phyloP scores from a whole-genome alignment of 495 filamentous ascomycete species.

The Aspergillus egyptiacus region DNA sequence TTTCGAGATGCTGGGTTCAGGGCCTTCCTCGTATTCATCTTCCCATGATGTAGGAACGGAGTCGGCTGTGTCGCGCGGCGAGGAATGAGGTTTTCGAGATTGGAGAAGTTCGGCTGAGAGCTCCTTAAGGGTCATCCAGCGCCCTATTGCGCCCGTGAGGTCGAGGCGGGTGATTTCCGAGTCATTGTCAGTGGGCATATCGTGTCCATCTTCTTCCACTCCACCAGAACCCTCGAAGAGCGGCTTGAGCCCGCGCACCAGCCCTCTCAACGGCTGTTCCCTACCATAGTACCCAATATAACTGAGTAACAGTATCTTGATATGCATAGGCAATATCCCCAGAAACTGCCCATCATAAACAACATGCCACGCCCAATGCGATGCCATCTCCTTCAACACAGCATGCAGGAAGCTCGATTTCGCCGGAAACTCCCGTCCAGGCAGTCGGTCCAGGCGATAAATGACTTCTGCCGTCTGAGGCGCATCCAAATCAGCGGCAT shows the following conservation, averaged over 20 bases:
- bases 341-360: conserved; percentile 63
- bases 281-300: conserved; percentile 54
- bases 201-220: conserved; percentile 6
- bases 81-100: conserved; percentile 14
- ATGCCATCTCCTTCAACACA: conserved; percentile 53
- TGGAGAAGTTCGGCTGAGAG: conserved; percentile 49
- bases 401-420: conserved; percentile 51
- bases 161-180: conserved; percentile 58
- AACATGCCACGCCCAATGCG: conserved; percentile 63
- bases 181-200: conserved; percentile 31
- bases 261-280: conserved; percentile 20
- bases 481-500: conserved; percentile 1
- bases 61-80: conserved; percentile 11
- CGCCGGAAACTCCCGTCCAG: conserved; percentile 38
- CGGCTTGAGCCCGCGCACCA: conserved; percentile 28
- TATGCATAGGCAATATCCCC: conserved; percentile 52
- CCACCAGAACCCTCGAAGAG: conserved; percentile 21
- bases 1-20: conserved; percentile 36
- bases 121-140: conserved; percentile 53
- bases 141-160: conserved; percentile 54
- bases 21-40: conserved; percentile 27
- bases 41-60: conserved; percentile 36
- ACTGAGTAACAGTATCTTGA: conserved; percentile 57
- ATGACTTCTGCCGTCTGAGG: conserved; percentile 16
- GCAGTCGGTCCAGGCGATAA: conserved; percentile 38